phyloP scores from a whole-genome alignment of 2,329 filamentous ascomycete genomes.

The Fusarium sp. region DNA sequence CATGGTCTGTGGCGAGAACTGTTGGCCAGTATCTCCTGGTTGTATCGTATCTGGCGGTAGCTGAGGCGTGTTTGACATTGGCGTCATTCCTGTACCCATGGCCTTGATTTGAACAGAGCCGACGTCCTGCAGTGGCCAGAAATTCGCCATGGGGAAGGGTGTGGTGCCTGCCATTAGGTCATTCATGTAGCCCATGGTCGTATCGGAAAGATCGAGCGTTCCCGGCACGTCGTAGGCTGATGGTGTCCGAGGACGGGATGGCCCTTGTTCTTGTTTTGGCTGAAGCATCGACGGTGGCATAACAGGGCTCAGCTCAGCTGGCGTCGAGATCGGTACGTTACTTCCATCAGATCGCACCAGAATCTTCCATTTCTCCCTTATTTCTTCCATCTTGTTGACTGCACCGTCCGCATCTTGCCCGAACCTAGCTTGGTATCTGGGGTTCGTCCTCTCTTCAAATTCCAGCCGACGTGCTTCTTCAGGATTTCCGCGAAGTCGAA shows the following conservation, averaged over 20 bases:
- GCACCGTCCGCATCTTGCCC: slow-evolving; percentile 60
- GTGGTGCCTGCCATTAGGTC: slow-evolving; percentile 33
- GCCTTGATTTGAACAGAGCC: slow-evolving; percentile 38
- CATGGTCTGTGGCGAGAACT: slow-evolving; percentile 32
- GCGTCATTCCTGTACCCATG: background rate
- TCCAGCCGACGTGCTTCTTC: slow-evolving; percentile 63
- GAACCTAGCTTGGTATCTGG: slow-evolving; percentile 58
- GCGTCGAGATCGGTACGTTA: slow-evolving; percentile 27
- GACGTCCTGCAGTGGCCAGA: slow-evolving; percentile 43
- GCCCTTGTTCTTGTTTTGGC: slow-evolving; percentile 18
- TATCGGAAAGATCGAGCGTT: slow-evolving; percentile 45
- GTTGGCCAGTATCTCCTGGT: slow-evolving; percentile 12
- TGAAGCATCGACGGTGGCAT: slow-evolving; percentile 32
- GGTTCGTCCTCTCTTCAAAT: slow-evolving; percentile 58
- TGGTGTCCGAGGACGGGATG: slow-evolving; percentile 37
- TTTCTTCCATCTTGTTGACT: slow-evolving; percentile 59
- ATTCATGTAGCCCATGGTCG: slow-evolving; percentile 47
- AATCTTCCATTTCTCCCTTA: slow-evolving; percentile 63
- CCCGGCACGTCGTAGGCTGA: slow-evolving; percentile 24
- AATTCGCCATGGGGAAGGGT: slow-evolving; percentile 28
- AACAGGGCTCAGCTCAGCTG: slow-evolving; percentile 15
- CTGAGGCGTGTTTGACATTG: background rate
- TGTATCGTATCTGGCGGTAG: slow-evolving; percentile 18
- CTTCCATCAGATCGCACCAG: slow-evolving; percentile 56
- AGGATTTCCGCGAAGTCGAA: slow-evolving; percentile 60